These are phyloP conservation scores for Ramichloridium luteum DNA, from an alignment of 2,329 filamentous ascomycete genomes.

Conservation along the genomic window DNA sequence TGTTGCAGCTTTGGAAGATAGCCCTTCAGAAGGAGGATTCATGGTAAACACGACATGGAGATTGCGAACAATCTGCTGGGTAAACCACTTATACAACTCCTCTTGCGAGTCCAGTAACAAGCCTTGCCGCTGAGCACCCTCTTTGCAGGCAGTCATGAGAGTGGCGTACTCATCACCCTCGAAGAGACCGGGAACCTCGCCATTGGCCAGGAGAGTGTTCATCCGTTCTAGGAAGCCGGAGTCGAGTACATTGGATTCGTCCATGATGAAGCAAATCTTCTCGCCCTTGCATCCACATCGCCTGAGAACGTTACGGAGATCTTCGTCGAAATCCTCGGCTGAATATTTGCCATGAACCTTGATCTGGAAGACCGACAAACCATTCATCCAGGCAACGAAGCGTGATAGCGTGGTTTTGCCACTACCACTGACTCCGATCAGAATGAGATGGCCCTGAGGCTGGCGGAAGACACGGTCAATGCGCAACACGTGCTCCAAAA, in stretches of 20 bases:
- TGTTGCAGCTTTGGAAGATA: conserved; percentile 92
- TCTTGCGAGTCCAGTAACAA: conserved; percentile 93
- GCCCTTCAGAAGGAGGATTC: conserved; percentile 92
- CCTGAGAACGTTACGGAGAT: conserved; percentile 83
- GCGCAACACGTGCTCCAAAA: conserved; percentile 91
- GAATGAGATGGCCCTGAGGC: conserved; percentile 91
- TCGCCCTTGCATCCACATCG: conserved; percentile 95
- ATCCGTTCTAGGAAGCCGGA: conserved; percentile 98
- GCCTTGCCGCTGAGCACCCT: conserved; percentile 92
- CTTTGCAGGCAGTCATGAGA: conserved; percentile 98
- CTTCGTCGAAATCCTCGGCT: conserved; percentile 95
- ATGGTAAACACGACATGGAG: conserved; percentile 99
- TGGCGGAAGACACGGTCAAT: conserved; percentile 98
- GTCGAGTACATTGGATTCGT: conserved; percentile 95
- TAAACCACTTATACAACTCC: conserved; percentile 99
- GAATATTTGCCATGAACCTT: conserved; percentile 99
- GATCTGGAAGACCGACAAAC: conserved; percentile 97
- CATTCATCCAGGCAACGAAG: conserved; percentile 99
- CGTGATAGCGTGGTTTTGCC: conserved; percentile 96
- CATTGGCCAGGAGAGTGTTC: conserved; percentile 97
- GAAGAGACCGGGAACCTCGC: conserved; percentile 96
- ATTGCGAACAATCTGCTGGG: conserved; percentile 97
- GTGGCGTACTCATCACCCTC: conserved; percentile 97
- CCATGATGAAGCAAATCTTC: conserved; percentile 99
- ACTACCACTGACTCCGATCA: conserved; percentile 96